These are phyloP conservation scores for Pseudogymnoascus sp. DNA, from an alignment of 2,329 filamentous ascomycete genomes.

Conservation along the genomic window DNA sequence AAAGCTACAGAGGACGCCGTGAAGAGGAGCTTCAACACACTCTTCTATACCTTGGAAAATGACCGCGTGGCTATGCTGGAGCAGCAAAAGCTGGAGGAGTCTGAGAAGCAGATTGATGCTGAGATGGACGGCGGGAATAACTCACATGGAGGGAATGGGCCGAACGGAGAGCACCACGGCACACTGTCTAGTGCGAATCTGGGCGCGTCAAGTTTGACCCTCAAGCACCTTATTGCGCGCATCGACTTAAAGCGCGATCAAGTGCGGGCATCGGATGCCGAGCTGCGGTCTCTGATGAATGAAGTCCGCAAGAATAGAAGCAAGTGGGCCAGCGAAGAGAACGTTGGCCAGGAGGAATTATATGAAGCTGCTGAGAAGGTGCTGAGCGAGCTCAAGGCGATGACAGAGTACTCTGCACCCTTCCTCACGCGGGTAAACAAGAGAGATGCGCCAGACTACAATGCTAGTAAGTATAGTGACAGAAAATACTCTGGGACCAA, in stretches of 20 bases:
- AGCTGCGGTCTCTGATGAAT: constrained; percentile 86
- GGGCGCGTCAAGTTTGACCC: constrained; percentile 86
- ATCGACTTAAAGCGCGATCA: constrained; percentile 89
- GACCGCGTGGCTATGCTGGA: constrained; percentile 95
- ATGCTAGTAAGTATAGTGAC: constrained; percentile 57
- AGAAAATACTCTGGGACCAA: not conserved
- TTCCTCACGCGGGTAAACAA: constrained; percentile 95
- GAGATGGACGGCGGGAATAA: constrained; percentile 71
- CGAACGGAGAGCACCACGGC: constrained; percentile 62
- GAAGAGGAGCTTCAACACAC: constrained; percentile 81
- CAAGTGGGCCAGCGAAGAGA: constrained; percentile 98
- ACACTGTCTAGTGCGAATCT: constrained; percentile 89
- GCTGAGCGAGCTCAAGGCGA: constrained; percentile 90
- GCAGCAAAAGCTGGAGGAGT: constrained; percentile 92
- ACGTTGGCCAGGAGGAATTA: constrained; percentile 92
- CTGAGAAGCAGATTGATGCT: constrained; percentile 89
- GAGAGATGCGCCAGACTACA: constrained; percentile 92
- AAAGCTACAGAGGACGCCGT: constrained; percentile 84
- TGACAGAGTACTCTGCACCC: constrained; percentile 94
- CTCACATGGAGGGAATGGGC: constrained; percentile 43
- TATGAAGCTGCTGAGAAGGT: constrained; percentile 97
- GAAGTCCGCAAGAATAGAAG: constrained; percentile 96
- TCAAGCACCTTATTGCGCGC: constrained; percentile 93
- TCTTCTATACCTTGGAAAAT: constrained; percentile 93
- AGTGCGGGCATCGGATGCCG: constrained; percentile 86